Base-by-base conservation (phyloP, 495 filamentous ascomycete genomes). In the Xylaria grammica region DNA sequence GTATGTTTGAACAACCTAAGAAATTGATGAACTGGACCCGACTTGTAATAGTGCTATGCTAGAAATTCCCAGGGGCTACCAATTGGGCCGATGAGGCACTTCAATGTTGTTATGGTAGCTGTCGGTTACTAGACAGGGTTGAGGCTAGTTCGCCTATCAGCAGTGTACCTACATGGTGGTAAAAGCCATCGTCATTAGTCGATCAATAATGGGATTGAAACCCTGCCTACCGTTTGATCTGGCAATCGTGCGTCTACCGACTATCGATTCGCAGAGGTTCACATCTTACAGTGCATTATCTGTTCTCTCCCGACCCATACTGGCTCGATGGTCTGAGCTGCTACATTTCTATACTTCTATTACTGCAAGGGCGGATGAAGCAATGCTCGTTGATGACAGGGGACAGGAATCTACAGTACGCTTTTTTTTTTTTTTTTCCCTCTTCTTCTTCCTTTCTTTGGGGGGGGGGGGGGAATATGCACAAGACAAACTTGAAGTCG, bases 111-210 rank as follows among this genome's bases (percentile, higher is more conserved):
- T 48, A 44, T 27, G 22, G 26, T 10, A 46, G 57, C 57, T 60
- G 57, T 44, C 46, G 60, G 36, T 22, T 29, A 45, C 17, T 11
- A 22, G 26, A 34, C 22, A 30, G 49, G 60, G 26, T 27, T 50
- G 32, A 61, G 45, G 58, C 56, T 52, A 32, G 60, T 45, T 62
- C 36, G 38, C 48, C 19, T 62, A 32, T 46, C 10, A 19, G 27
- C 7, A 45, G 60, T 24, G 48, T 53, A 62, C 26, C 22, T 62
- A 53, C 46, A 62, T 46, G 29, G 26, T 32, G 27, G 56, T 32
- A 48, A 36, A 48, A 36, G 22, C 56, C n/a, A 48, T 36, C n/a
- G 19, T 59, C 36, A 26, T 30, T 57, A 29, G 54, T 57, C 20
- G 54, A 57, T 30, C 20, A 57, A 45, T 45, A 57, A 59, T 46